A percentile compares a stretch with the other conserved stretches of the same genome.
phyloP scores from a whole-genome alignment of 1,139 yeast species.

The Geotrichum bryndzae region DNA sequence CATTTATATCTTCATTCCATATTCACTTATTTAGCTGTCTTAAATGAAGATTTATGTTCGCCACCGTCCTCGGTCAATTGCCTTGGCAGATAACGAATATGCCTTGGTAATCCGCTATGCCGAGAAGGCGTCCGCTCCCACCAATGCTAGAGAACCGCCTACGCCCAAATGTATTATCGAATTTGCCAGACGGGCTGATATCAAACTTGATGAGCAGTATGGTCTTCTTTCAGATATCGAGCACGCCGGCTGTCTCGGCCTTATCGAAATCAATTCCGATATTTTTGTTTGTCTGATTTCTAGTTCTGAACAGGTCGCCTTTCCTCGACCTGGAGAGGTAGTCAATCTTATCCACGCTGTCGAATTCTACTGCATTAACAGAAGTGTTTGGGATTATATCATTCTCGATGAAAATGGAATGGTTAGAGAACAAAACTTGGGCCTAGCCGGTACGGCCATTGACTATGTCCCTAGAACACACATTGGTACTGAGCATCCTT shows the following conservation, averaged over 20 bases:
- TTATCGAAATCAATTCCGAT: slow-evolving; percentile 61
- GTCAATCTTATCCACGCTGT: slow-evolving; percentile 77
- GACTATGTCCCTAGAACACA: slow-evolving; percentile 24
- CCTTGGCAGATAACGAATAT: slow-evolving; percentile 32
- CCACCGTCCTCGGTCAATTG: slow-evolving; percentile 35
- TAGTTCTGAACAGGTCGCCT: slow-evolving; percentile 70
- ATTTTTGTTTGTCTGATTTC: slow-evolving; percentile 77
- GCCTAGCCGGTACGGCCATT: slow-evolving; percentile 23
- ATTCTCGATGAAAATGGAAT: slow-evolving; percentile 61
- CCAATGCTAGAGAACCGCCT: slow-evolving; percentile 1
- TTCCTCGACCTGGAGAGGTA: slow-evolving; percentile 72
- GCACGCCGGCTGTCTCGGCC: slow-evolving; percentile 77
- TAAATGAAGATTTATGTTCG: slow-evolving; percentile 34
- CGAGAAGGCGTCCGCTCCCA: slow-evolving; percentile 17
- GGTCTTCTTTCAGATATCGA: slow-evolving; percentile 48
- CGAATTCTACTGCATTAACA: slow-evolving; percentile 73
- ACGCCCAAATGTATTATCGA: slow-evolving; percentile 36
- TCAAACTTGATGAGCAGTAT: slow-evolving; percentile 29
- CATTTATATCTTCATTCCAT: background rate
- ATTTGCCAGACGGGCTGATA: slow-evolving; percentile 32
- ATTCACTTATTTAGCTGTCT: background rate
- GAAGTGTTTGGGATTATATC: slow-evolving; percentile 72
- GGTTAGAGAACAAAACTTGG: slow-evolving; percentile 37
- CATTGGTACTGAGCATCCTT: slow-evolving; percentile 61
- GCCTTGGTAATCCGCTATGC: slow-evolving; percentile 35